These are phyloP conservation scores for Eucalyptus viminalis DNA, from an alignment of 345 rosid genomes.

Conservation along the genomic window DNA sequence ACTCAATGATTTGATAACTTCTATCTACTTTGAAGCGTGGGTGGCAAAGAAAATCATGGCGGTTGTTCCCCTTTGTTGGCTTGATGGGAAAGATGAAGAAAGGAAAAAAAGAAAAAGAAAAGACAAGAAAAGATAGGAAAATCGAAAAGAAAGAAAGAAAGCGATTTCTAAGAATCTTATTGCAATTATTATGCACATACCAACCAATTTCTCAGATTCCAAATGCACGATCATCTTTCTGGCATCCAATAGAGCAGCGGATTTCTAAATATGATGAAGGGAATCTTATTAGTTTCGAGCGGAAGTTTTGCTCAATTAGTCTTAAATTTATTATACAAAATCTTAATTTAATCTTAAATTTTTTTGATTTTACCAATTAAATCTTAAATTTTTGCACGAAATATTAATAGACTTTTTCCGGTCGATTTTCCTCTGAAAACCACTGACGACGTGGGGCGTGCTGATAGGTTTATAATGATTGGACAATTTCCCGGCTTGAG, in stretches of 20 bases:
- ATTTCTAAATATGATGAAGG: neutral
- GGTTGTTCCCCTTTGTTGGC: neutral
- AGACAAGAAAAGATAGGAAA: neutral
- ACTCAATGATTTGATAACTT: neutral
- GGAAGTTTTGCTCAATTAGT: neutral
- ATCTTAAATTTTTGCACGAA: neutral
- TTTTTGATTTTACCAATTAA: accelerated
- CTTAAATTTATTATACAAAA: accelerated
- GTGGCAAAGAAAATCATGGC: neutral
- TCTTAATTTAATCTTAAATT: accelerated
- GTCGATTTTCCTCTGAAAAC: neutral
- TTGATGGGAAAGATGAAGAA: neutral
- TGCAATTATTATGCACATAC: neutral
- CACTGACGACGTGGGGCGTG: too few species aligned
- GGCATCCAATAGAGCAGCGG: neutral
- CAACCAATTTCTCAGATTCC: neutral
- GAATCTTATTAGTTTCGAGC: neutral
- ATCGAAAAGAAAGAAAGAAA: neutral
- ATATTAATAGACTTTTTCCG: neutral
- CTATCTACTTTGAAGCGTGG: neutral
- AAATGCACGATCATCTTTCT: neutral
- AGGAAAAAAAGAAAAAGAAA: neutral
- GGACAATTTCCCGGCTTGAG: neutral
- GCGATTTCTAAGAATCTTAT: neutral
- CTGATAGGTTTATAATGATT: neutral